Base-by-base conservation (phyloP, 2,329 filamentous ascomycete species). In the Pseudogymnoascus sp. region DNA sequence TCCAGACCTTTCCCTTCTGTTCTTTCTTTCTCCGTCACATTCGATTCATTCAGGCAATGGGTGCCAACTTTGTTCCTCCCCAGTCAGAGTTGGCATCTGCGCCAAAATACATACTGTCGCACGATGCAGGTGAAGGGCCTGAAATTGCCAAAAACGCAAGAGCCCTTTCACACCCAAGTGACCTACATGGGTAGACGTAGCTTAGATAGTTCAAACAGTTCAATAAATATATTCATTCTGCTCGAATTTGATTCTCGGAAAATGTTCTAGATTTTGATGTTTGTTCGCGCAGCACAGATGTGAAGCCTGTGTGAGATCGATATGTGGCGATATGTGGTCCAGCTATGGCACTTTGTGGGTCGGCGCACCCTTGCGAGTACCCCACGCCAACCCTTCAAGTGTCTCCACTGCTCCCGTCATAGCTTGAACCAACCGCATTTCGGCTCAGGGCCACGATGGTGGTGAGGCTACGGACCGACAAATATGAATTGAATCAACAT, bases 341-440 rank as follows among this genome's bases (percentile, higher is more conserved):
- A 32, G 28, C 28, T 25, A 32, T 32, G 43, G 2, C 47, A 7
- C n/a, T 7, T 32, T 54, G 47, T 54, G 47, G 47, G 28, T 54
- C 47, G 47, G 18, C 25, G 5, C 18, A 54, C 47, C 47, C 47
- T 32, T 54, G 47, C n/a, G 32, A 54, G 47, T 54, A 30, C 47
- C 47, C 28, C 47, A 32, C 47, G 28, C 47, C 47, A 54, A 54
- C 47, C 47, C 47, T 54, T 32, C 22, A 18, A 32, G 47, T 25
- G 28, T 32, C 47, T 32, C 47, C 47, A 54, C 47, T 4, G 28
- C 28, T 18, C n/a, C 47, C 47, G 47, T 32, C 47, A 54, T 54
- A 54, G 47, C 47, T 18, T 32, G 47, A 54, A 54, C 47, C 47
- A 54, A 54, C 47, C 47, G 28, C 47, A 54, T 32, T 18, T 32